Conservation (phyloP, 164 flowering plant genomes). For the Piper longum region DNA sequence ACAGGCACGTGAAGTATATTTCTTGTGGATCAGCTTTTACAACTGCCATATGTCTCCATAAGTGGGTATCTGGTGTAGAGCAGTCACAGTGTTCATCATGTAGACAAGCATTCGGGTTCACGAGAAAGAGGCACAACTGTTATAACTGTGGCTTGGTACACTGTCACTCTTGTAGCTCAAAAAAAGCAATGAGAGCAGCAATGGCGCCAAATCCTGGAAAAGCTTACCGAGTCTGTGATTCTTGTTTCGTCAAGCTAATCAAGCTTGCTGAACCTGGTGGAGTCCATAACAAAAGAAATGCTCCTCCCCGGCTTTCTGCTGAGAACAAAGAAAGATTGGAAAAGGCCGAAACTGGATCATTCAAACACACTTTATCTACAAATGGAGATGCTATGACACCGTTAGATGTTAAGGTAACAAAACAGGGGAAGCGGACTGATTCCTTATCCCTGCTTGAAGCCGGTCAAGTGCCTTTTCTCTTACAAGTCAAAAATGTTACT, state of each 20-base stretch:
- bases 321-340: conserved; percentile 88
- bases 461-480: conserved; percentile 50
- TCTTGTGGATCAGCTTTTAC: conserved; percentile 67
- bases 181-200: conserved; percentile 58
- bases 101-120: conserved; percentile 74
- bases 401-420: conserved; percentile 75
- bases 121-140: conserved; percentile 72
- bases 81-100: conserved; percentile 72
- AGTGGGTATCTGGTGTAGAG: conserved; percentile 73
- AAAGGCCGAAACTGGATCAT: conserved; percentile 49
- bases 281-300: conserved; percentile 33
- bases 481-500: conserved; percentile 58
- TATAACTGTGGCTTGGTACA: conserved; percentile 80
- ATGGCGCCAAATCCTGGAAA: conserved; percentile 69
- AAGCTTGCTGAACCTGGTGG: conserved; percentile 37
- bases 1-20: conserved; percentile 61
- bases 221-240: conserved; percentile 64
- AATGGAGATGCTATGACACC: conserved; percentile 81
- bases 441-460: conserved; percentile 35
- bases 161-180: conserved; percentile 80
- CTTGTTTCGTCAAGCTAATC: conserved; percentile 48
- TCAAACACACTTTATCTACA: conserved; percentile 47
- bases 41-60: conserved; percentile 63
- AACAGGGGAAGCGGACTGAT: conserved; percentile 72
- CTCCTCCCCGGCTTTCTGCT: conserved; percentile 71